Evolutionary conservation across 2,329 filamentous ascomycete genomes (phyloP), one percentile per base, ranked within the genome.

Genomic region (Ascosphaera acerosa): DNA sequence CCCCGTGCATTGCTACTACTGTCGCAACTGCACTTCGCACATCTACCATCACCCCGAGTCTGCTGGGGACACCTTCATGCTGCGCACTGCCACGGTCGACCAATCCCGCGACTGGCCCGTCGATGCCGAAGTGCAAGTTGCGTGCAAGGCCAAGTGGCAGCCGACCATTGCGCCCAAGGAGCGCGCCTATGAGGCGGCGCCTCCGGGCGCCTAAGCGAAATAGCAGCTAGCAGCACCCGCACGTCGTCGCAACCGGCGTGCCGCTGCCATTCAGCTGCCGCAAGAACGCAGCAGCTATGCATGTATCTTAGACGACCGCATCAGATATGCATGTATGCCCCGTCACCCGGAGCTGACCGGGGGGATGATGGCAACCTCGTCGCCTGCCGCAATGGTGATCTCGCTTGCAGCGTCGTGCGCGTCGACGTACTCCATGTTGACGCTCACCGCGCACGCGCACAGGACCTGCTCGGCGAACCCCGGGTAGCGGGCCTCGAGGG

Each of bases 1-100:
- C 32, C 43, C 50, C 4, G 61, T 65, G 18, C 49, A 64, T 46
- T 67, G 63, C 54, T 66, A 58, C 51, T 66, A 58, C 49, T 66
- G 63, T 52, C 52, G 57, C 29, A 62, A 59, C 41, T 67, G 62
- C 57, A 64, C 58, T 5, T 42, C 52, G 3, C 61, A 64, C 42
- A 51, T 60, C 18, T 66, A 66, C 45, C 62, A 66, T 46, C 59
- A 64, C 40, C 62, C 65, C 40, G 52, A 55, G 27, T 54, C 57
- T 30, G 49, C 62, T 38, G 57, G 60, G 34, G 45, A 49, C 3
- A 62, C 50, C 30, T 58, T 64, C 35, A 50, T 66, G 33, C 49
- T 62, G 4, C 55, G 63, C 31, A 68, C 61, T 3, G 55, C 50
- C 2, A 40, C 64, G 26, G 43, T 66, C 9, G 50, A 62, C 29